Evolutionary conservation across 371 early-diverging fungal species (phyloP).

Genomic region (Rhizopus microsporus): DNA sequence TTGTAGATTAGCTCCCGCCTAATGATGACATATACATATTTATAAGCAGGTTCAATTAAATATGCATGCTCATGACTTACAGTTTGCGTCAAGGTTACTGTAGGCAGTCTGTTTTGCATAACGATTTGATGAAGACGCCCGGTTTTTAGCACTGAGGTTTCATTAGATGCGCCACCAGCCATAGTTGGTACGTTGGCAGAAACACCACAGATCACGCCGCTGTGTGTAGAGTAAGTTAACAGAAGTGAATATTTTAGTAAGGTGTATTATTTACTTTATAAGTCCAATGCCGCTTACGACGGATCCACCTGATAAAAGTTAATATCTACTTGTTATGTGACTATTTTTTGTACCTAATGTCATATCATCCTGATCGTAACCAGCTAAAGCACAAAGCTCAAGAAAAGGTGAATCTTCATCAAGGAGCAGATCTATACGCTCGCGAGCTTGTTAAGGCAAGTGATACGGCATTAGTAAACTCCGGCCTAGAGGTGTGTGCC

Average conservation of each 20-base stretch:
- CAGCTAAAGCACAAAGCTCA: constrained; percentile 71
- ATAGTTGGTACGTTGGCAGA: constrained; percentile 70
- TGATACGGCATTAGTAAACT: constrained; percentile 5
- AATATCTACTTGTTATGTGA: background rate
- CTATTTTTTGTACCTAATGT: constrained; percentile 47
- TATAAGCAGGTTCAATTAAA: background rate
- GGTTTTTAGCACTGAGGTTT: constrained; percentile 56
- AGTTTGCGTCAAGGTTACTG: constrained; percentile 62
- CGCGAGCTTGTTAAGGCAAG: constrained; percentile 50
- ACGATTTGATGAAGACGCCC: constrained; percentile 61
- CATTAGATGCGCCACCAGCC: constrained; percentile 71
- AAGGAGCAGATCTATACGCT: constrained; percentile 67
- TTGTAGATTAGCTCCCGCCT: constrained; percentile 77
- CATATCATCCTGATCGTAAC: constrained; percentile 72
- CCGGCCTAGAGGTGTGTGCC: background rate
- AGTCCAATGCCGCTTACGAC: constrained; percentile 73
- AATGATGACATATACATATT: background rate
- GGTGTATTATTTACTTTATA: constrained; percentile 51
- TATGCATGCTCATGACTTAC: constrained; percentile 29
- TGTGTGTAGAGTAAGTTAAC: constrained; percentile 14
- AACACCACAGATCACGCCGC: constrained; percentile 69
- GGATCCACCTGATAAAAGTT: constrained; percentile 53
- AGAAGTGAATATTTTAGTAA: background rate
- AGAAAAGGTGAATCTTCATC: constrained; percentile 78
- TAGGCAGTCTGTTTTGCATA: constrained; percentile 62